Conservation (phyloP, 257 asterid genomes). For the Solanum pinnatisectum region DNA sequence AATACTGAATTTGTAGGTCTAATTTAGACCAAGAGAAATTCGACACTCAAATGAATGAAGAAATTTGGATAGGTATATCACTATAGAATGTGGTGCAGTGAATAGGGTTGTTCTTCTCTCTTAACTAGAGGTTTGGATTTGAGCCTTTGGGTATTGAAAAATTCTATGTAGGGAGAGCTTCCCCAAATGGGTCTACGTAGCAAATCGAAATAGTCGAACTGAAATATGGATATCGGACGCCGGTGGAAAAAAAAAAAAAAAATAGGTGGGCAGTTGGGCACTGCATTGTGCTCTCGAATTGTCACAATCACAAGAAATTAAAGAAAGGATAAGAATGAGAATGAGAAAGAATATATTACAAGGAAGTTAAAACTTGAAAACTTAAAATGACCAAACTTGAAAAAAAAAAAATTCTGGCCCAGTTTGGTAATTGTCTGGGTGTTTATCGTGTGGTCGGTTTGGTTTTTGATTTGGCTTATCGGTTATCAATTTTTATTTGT, state of each 20-base stretch:
- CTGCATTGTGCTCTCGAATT: neutral
- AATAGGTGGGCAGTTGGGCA: neutral
- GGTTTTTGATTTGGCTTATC: neutral
- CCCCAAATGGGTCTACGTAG: neutral
- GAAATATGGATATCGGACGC: neutral
- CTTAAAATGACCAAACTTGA: neutral
- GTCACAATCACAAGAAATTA: neutral
- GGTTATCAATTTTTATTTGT: neutral
- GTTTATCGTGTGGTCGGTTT: neutral
- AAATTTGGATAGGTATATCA: neutral
- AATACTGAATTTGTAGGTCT: neutral
- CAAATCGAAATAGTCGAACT: fast-evolving
- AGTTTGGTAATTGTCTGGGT: neutral
- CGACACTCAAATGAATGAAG: neutral
- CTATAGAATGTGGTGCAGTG: neutral
- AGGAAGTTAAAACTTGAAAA: neutral
- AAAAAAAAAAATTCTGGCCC: neutral
- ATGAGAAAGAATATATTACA: neutral
- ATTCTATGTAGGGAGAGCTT: too few relatives aligned
- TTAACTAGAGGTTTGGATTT: neutral
- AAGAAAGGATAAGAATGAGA: neutral
- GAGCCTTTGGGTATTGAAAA: neutral
- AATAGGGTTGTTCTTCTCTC: too few relatives aligned
- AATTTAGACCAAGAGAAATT: neutral
- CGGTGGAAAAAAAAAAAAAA: too few relatives aligned